Evolutionary conservation across 768 basidiomycete species (phyloP).

Genomic region (Boletus tomentosulus): DNA sequence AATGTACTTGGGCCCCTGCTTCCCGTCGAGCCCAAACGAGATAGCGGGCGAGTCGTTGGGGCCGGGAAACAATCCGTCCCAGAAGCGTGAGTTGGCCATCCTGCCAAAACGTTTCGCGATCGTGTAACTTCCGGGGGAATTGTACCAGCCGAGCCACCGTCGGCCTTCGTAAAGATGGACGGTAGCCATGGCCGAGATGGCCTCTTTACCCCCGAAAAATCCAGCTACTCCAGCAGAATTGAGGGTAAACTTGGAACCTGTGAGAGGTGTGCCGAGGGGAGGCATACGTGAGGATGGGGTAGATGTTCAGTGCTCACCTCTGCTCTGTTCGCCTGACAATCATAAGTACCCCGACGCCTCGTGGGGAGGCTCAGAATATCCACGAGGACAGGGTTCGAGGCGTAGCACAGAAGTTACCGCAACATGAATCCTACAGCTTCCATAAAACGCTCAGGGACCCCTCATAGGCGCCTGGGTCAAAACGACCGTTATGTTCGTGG

Average conservation of each 20-base stretch:
- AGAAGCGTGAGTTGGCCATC: conserved; percentile 29
- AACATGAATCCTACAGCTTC: neutral
- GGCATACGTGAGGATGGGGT: conserved; percentile 3
- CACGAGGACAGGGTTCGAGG: neutral
- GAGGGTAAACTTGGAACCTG: conserved; percentile 13
- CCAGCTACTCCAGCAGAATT: conserved; percentile 32
- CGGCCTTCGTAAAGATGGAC: conserved; percentile 30
- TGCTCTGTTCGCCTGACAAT: neutral
- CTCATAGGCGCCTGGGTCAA: neutral
- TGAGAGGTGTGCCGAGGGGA: conserved; percentile 10
- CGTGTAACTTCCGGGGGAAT: conserved; percentile 33
- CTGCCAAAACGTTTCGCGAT: conserved; percentile 32
- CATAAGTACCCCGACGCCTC: conserved; percentile 1
- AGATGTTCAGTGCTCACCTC: neutral
- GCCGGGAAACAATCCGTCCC: conserved; percentile 33
- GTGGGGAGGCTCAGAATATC: neutral
- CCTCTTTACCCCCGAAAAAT: conserved; percentile 36
- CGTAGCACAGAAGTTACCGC: neutral
- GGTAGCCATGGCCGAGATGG: conserved; percentile 33
- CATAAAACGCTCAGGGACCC: neutral
- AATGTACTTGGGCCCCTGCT: conserved; percentile 26
- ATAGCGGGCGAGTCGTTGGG: conserved; percentile 20
- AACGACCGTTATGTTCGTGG: neutral
- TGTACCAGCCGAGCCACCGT: conserved; percentile 35
- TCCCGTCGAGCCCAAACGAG: conserved; percentile 29